Percentiles rank a stretch among this genome's conserved stretches.
Evolutionary conservation across 441 rosid genomes (phyloP).

Genomic region (Syzygium malaccense): DNA sequence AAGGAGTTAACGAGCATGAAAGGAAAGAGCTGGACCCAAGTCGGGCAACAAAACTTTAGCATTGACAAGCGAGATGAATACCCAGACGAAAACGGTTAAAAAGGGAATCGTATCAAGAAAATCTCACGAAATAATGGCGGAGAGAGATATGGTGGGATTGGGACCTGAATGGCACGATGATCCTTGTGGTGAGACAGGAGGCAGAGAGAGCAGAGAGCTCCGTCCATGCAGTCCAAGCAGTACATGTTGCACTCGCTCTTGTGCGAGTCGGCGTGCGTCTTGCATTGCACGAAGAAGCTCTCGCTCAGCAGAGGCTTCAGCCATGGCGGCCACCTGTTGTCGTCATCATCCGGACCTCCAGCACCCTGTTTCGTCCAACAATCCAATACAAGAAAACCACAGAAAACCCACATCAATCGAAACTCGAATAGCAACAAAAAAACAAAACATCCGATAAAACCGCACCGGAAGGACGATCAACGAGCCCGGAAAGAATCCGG

Average conservation of each 20-base stretch:
- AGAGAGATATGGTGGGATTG: background rate
- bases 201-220: conserved; percentile 40
- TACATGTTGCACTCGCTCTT: conserved; percentile 48
- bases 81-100: background rate
- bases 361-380: conserved; percentile 15
- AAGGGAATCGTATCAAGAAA: background rate
- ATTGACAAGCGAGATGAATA: background rate
- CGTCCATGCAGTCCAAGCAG: conserved; percentile 39
- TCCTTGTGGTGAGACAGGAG: conserved; percentile 32
- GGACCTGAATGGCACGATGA: conserved; percentile 37
- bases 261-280: conserved; percentile 31
- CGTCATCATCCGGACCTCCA: conserved; percentile 26
- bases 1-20: background rate
- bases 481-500: background rate
- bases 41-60: background rate
- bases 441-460: background rate
- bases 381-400: background rate
- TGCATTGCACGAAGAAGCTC: conserved; percentile 37
- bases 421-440: background rate
- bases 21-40: background rate
- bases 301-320: conserved; percentile 28
- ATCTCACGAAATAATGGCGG: background rate
- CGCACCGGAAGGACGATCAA: background rate
- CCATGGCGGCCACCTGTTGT: conserved; percentile 37
- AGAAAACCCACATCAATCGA: background rate